Evolutionary conservation across 78 protist genomes (phyloP).

Genomic region (Cyanophora paradoxa): DNA sequence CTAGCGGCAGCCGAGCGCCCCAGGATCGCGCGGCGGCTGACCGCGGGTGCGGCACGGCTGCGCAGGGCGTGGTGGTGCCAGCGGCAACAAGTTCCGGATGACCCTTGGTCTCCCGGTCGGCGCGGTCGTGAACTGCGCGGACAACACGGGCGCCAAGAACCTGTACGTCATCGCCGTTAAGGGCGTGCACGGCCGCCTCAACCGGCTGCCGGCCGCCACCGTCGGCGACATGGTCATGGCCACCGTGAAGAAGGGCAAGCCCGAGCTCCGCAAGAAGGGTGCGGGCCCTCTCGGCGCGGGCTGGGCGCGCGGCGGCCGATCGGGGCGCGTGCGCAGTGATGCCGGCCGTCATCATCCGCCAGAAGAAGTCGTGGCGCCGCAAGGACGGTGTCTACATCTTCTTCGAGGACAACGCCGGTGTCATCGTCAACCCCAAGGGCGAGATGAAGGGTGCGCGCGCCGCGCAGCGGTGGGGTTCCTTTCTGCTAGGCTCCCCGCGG

Average conservation of each 20-base stretch:
- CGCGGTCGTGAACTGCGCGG: conserved; percentile 98
- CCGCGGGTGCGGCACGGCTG: not conserved
- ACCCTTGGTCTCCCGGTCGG: conserved; percentile 86
- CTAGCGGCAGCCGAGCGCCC: not conserved
- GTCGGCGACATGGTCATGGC: conserved; percentile 94
- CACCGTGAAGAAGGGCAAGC: conserved; percentile 99
- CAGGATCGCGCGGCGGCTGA: not conserved
- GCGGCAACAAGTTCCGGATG: conserved; percentile 75
- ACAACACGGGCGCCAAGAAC: conserved; percentile 99
- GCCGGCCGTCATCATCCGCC: conserved; percentile 95
- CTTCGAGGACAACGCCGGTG: conserved; percentile 99
- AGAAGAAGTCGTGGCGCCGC: conserved; percentile 93
- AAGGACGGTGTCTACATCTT: conserved; percentile 88
- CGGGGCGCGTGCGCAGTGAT: conserved; percentile 52
- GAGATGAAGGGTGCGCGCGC: conserved; percentile 96
- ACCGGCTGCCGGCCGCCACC: conserved; percentile 93
- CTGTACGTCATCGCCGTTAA: conserved; percentile 96
- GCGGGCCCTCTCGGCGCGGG: too few relatives aligned
- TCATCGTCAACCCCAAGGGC: conserved; percentile 96
- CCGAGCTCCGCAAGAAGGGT: conserved; percentile 96
- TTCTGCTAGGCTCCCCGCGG: too few relatives aligned
- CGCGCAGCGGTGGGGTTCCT: too few relatives aligned
- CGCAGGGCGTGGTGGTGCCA: conserved; percentile 58
- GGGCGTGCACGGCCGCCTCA: conserved; percentile 87
- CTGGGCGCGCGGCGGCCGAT: too few relatives aligned